Conservation (phyloP, 768 basidiomycete species). For the Suillus ampliporus region DNA sequence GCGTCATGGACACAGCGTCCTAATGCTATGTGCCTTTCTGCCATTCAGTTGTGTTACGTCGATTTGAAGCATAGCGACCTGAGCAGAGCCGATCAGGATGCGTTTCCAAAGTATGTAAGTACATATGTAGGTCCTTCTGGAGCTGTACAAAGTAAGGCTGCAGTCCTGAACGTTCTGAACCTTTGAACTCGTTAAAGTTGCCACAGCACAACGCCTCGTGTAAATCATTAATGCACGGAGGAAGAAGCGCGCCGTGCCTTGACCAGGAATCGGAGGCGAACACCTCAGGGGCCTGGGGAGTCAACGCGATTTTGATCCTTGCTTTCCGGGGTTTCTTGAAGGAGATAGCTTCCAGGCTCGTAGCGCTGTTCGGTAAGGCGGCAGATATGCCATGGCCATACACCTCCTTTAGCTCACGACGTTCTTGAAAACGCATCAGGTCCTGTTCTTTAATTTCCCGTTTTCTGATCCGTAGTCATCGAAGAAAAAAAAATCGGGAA, state of each 20-base stretch:
- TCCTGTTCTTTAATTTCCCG: not conserved
- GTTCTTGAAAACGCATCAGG: not conserved
- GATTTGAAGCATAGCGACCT: not conserved
- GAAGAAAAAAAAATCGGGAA: not conserved
- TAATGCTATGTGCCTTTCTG: not conserved
- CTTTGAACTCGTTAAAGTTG: not conserved
- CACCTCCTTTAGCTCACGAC: not conserved
- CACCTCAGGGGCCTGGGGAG: not conserved
- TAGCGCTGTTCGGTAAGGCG: not conserved
- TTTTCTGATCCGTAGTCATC: not conserved
- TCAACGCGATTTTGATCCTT: not conserved
- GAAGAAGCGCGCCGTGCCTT: not conserved
- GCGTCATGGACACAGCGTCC: not conserved
- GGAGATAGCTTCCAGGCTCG: not conserved
- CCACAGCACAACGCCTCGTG: not conserved
- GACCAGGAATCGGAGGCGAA: not conserved
- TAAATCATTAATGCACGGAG: not conserved
- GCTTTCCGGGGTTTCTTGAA: not conserved
- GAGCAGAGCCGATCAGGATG: not conserved
- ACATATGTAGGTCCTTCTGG: not conserved
- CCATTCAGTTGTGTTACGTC: not conserved
- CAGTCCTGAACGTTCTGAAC: not conserved
- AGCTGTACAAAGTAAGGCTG: not conserved
- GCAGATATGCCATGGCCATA: not conserved
- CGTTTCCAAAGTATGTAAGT: no score